A percentile compares a stretch with the other conserved stretches of the same genome.
phyloP scores from a whole-genome alignment of 371 early-diverging fungal species.

The Scutellospora calospora region DNA sequence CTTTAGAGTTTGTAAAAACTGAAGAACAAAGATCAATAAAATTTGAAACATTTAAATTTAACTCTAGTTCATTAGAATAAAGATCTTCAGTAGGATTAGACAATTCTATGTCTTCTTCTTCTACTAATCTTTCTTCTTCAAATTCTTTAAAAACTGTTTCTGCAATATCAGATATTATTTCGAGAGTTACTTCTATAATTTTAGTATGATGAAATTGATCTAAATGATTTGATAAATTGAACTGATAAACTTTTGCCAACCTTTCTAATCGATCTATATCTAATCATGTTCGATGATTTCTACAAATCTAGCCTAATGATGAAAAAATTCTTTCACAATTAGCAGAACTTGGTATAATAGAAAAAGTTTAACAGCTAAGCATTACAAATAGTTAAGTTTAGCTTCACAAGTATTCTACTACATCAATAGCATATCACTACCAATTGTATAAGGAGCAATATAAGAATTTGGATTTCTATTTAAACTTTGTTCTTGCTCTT shows the following conservation, averaged over 20 bases:
- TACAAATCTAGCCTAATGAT: neutral
- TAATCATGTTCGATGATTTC: neutral
- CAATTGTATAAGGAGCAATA: too few species aligned
- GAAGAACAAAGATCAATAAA: neutral
- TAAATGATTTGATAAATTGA: neutral
- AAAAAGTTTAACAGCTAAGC: neutral
- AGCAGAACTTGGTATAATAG: slow-evolving; percentile 5
- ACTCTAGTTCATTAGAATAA: neutral
- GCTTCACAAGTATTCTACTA: neutral
- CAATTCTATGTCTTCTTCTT: neutral
- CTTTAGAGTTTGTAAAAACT: neutral
- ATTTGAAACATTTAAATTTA: slow-evolving; percentile 4
- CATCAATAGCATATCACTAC: too few species aligned
- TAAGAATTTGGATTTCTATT: too few species aligned
- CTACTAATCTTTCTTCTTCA: neutral
- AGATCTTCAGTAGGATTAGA: neutral
- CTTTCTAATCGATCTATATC: neutral
- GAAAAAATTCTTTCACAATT: neutral
- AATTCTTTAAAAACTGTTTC: slow-evolving; percentile 1
- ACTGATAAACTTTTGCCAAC: slow-evolving; percentile 2
- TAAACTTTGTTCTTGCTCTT: too few species aligned
- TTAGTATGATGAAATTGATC: neutral
- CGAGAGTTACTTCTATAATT: neutral
- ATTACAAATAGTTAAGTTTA: neutral
- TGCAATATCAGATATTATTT: neutral